Evolutionary conservation across 1,284 basidiomycete species (phyloP).

Genomic region (Cutaneotrichosporon sp.): DNA sequence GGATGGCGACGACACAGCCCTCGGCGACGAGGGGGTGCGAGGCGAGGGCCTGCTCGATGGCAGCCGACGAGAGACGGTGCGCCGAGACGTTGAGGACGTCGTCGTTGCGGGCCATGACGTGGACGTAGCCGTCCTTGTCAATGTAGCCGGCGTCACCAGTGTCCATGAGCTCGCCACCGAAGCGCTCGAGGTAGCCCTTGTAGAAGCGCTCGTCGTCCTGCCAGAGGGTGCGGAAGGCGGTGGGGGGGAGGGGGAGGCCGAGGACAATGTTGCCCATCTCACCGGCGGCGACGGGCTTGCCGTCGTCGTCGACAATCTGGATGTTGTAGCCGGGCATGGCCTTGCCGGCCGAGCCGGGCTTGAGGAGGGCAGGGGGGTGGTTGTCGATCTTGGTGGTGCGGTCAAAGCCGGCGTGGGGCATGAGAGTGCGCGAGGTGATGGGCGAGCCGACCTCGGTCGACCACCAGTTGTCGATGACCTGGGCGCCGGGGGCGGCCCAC

Average conservation of each 20-base stretch:
- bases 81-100: slow-evolving; percentile 71
- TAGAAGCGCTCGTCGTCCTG: slow-evolving; percentile 83
- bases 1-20: slow-evolving; percentile 74
- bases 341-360: slow-evolving; percentile 27
- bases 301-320: slow-evolving; percentile 29
- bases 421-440: slow-evolving; percentile 56
- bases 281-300: slow-evolving; percentile 18
- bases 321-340: slow-evolving; percentile 28
- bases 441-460: slow-evolving; percentile 92
- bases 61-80: slow-evolving; percentile 89
- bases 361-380: slow-evolving; percentile 18
- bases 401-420: slow-evolving; percentile 63
- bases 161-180: slow-evolving; percentile 59
- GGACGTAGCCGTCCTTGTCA: slow-evolving; percentile 91
- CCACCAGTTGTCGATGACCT: slow-evolving; percentile 90
- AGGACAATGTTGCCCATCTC: slow-evolving; percentile 29
- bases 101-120: slow-evolving; percentile 94
- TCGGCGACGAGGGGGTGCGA: slow-evolving; percentile 89
- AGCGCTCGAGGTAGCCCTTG: slow-evolving; percentile 81
- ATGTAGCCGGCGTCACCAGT: slow-evolving; percentile 92
- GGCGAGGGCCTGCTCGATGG: slow-evolving; percentile 92
- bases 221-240: slow-evolving; percentile 62
- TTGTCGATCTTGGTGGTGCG: slow-evolving; percentile 24
- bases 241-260: slow-evolving; percentile 91
- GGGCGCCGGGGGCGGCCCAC: slow-evolving; percentile 21